Percentiles rank a stretch among this genome's conserved stretches.
phyloP scores from a whole-genome alignment of 306 rosid genomes.

The Crotalaria pallida region DNA sequence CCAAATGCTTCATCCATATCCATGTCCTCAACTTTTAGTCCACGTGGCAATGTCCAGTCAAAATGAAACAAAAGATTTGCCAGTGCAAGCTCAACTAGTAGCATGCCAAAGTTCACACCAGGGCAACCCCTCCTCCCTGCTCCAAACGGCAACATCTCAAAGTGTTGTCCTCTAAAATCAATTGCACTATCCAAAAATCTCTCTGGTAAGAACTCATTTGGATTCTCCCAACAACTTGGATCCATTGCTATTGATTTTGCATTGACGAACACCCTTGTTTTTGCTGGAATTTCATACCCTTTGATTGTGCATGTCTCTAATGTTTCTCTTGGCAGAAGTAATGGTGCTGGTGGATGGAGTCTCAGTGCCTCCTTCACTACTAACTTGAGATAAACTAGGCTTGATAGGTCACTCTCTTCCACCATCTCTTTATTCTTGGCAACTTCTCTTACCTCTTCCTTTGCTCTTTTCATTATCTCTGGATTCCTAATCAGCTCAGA shows the following conservation, averaged over 20 bases:
- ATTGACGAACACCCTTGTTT: slow-evolving; percentile 25
- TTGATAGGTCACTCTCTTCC: slow-evolving; percentile 13
- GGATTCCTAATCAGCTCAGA: slow-evolving; percentile 38
- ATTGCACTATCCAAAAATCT: slow-evolving; percentile 27
- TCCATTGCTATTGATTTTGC: slow-evolving; percentile 41
- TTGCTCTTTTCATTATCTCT: slow-evolving; percentile 31
- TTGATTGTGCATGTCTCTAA: slow-evolving; percentile 12
- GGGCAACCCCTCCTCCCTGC: slow-evolving; percentile 45
- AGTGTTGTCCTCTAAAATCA: slow-evolving; percentile 40
- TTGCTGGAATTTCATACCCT: slow-evolving; percentile 26
- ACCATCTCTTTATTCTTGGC: slow-evolving; percentile 3
- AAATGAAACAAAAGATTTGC: slow-evolving; percentile 42
- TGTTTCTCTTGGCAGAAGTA: slow-evolving; percentile 38
- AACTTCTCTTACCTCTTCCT: slow-evolving; percentile 22
- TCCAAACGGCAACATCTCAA: slow-evolving; percentile 46
- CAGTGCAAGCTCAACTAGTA: slow-evolving; percentile 25
- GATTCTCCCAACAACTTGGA: slow-evolving; percentile 29
- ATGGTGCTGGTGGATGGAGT: slow-evolving; percentile 43
- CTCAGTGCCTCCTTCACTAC: slow-evolving; percentile 42
- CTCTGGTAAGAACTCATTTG: slow-evolving; percentile 45
- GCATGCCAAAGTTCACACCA: slow-evolving; percentile 20
- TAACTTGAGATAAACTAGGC: slow-evolving; percentile 33
- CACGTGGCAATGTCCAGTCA: slow-evolving; percentile 41
- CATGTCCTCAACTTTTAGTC: slow-evolving; percentile 31
- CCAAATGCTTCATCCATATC: slow-evolving; percentile 43